A percentile compares a stretch with the other conserved stretches of the same genome.
phyloP scores from a whole-genome alignment of 2,329 filamentous ascomycete species.

The Pseudocercospora ulei region DNA sequence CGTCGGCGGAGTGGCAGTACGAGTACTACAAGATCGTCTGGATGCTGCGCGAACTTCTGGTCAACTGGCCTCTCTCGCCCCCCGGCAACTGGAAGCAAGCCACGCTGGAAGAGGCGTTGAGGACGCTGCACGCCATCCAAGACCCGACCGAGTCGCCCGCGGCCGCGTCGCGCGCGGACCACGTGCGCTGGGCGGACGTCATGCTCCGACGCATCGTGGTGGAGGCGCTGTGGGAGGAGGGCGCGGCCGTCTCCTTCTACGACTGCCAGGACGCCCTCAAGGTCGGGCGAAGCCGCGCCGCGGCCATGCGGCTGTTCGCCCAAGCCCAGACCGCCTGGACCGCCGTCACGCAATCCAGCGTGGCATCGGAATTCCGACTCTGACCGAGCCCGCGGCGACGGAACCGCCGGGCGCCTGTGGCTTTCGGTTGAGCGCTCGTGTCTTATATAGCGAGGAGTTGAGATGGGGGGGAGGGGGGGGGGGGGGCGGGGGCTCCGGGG shows the following conservation, averaged over 20 bases:
- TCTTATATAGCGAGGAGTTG: no score
- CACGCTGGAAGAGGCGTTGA: slow-evolving; percentile 17
- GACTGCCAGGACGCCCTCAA: slow-evolving; percentile 20
- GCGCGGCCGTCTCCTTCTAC: slow-evolving; percentile 16
- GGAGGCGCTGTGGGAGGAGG: slow-evolving; percentile 19
- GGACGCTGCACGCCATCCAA: slow-evolving; percentile 14
- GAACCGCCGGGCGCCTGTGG: no score
- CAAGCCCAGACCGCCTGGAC: slow-evolving; percentile 18
- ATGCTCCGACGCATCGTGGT: slow-evolving; percentile 19
- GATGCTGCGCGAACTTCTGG: slow-evolving; percentile 20
- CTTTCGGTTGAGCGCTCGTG: no score
- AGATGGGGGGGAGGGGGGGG: no score
- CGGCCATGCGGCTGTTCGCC: slow-evolving; percentile 16
- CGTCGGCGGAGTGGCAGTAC: slow-evolving; percentile 19
- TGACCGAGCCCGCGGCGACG: no score
- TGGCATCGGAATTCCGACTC: slow-evolving; percentile 17
- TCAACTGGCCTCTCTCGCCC: slow-evolving; percentile 15
- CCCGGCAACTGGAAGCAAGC: slow-evolving; percentile 20
- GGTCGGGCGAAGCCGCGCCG: slow-evolving; percentile 18
- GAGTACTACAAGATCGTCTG: slow-evolving; percentile 21
- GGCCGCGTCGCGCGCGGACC: slow-evolving; percentile 14
- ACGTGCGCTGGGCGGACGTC: slow-evolving; percentile 18
- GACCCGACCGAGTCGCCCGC: slow-evolving; percentile 19
- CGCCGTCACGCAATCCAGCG: slow-evolving; percentile 14
- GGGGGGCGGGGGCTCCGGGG: no score